A percentile compares a stretch with the other conserved stretches of the same genome.
Evolutionary conservation across 2,329 filamentous ascomycete species (phyloP).

Genomic region (Huntiella moniliformis): DNA sequence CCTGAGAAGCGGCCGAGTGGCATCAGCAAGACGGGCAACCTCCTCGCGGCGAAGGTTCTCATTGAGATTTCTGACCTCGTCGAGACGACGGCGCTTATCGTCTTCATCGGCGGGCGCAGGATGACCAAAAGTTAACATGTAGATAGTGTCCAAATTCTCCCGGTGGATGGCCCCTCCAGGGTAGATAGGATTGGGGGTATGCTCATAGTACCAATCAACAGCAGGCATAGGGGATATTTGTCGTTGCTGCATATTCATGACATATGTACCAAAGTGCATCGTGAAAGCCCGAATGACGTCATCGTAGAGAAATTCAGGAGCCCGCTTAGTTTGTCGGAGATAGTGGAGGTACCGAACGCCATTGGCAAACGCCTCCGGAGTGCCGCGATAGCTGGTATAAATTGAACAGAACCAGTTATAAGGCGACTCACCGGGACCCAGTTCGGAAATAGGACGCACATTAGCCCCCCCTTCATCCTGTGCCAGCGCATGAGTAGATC

Average conservation of each 20-base stretch:
- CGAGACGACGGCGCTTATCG: background rate
- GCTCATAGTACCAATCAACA: slow-evolving; percentile 24
- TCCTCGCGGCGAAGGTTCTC: too few relatives aligned
- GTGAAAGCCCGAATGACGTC: slow-evolving; percentile 31
- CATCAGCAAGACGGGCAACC: too few relatives aligned
- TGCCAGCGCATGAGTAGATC: too few relatives aligned
- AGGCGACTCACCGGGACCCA: slow-evolving; percentile 12
- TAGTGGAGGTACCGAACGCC: slow-evolving; percentile 26
- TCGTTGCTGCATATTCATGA: slow-evolving; percentile 14
- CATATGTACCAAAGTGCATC: slow-evolving; percentile 24
- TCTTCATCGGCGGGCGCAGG: background rate
- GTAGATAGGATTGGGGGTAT: slow-evolving; percentile 17
- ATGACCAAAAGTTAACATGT: background rate
- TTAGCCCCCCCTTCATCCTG: too few relatives aligned
- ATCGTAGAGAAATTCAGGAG: slow-evolving; percentile 30
- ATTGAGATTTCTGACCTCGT: background rate
- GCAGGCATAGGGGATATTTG: slow-evolving; percentile 18
- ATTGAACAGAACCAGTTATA: slow-evolving; percentile 22
- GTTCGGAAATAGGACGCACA: too few relatives aligned
- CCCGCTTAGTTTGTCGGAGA: slow-evolving; percentile 17
- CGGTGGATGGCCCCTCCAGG: slow-evolving; percentile 19
- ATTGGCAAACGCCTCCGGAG: slow-evolving; percentile 23
- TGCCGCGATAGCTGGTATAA: slow-evolving; percentile 27
- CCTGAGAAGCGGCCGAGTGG: too few relatives aligned
- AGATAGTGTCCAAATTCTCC: slow-evolving; percentile 19